Percentiles rank a stretch among this genome's conserved stretches.
Evolutionary conservation across 441 rosid species (phyloP).

Genomic region (Metrosideros polymorpha): DNA sequence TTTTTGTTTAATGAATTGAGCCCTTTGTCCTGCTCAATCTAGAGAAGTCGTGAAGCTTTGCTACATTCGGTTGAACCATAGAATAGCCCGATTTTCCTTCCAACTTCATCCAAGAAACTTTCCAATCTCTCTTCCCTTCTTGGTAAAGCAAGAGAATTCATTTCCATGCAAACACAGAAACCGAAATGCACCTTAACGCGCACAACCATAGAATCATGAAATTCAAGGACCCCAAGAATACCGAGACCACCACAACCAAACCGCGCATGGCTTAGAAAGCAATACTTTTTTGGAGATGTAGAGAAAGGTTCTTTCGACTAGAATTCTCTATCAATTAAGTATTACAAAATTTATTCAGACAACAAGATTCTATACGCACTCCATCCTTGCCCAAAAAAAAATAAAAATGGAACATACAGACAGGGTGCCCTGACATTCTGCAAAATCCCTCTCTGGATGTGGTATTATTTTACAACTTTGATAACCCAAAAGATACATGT

Average conservation of each 20-base stretch:
- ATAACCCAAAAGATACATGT: background rate
- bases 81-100: background rate
- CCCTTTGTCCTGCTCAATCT: background rate
- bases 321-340: background rate
- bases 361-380: background rate
- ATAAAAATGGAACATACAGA: background rate
- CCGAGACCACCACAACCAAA: background rate
- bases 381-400: background rate
- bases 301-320: background rate
- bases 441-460: background rate
- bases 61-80: background rate
- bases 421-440: background rate
- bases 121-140: background rate
- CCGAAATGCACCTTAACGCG: background rate
- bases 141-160: background rate
- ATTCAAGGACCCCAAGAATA: background rate
- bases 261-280: background rate
- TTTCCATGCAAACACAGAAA: background rate
- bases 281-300: background rate
- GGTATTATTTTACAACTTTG: background rate
- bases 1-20: background rate
- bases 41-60: background rate
- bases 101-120: background rate
- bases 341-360: background rate
- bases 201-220: background rate